Evolutionary conservation across 2,329 filamentous ascomycete genomes (phyloP), one percentile per base, ranked within the genome.

Genomic region (Sarocladium brachiariae): DNA sequence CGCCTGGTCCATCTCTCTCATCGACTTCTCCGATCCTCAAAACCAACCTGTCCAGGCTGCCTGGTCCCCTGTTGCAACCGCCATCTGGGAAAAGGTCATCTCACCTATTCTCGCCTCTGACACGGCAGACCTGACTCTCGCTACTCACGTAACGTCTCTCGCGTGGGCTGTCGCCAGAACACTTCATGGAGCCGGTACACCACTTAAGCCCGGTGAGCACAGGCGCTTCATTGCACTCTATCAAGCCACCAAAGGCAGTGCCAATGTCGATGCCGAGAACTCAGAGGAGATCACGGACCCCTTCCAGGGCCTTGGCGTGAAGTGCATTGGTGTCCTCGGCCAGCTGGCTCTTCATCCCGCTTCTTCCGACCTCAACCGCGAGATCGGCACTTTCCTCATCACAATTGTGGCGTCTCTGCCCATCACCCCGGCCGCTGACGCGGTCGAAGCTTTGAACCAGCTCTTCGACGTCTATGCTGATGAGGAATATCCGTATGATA

Each of bases 391-490:
- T 14, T 86, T 86, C 62, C 68, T 87, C 46, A 55, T 86, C 50
- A 78, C 74, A 2, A 63, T 81, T 4, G 65, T 84, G 27, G 68
- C 73, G 27, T 64, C 65, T 9, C 66, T 78, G 16, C 77, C 80
- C 4, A 67, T 74, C 39, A 76, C 75, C 1, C 70, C 78, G 2
- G 65, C 73, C 2, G 81, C 80, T 2, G 79, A 84, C 41, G 71
- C 72, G 4, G 73, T 86, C 27, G 83, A 86, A 65, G 78, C 80
- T 14, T 66, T 86, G 38, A 80, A 86, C 64, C 80, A 84, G 63
- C 55, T 87, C 16, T 84, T 84, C 56, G 83, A 86, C 57, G 73
- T 87, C 7, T 87, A 86, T 64, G 77, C 74, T 23, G 79, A 86
- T 60, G 80, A 82, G 62, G 71, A 70, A 11, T 72, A 70, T 50